Conservation (phyloP, 768 basidiomycete genomes). For the Mycena pura region DNA sequence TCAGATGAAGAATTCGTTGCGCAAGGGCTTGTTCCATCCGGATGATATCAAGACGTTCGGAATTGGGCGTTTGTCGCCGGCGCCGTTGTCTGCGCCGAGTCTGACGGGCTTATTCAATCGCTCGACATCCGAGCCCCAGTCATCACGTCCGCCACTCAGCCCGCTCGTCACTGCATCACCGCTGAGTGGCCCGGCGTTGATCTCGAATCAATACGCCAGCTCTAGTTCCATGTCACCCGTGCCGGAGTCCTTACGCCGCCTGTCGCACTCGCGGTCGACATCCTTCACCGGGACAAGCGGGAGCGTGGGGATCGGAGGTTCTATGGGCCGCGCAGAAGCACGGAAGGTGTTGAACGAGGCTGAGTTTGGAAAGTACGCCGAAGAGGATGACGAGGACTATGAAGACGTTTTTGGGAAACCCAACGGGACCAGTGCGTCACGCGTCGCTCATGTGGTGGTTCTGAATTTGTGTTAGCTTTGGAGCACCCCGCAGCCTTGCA, state of each 20-base stretch:
- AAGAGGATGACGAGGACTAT: slow-evolving; percentile 90
- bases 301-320: slow-evolving; percentile 52
- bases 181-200: slow-evolving; percentile 34
- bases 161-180: slow-evolving; percentile 45
- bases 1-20: slow-evolving; percentile 72
- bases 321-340: slow-evolving; percentile 73
- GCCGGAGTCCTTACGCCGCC: slow-evolving; percentile 18
- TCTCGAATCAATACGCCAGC: slow-evolving; percentile 15
- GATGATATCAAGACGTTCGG: slow-evolving; percentile 86
- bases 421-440: slow-evolving; percentile 66
- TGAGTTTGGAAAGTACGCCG: slow-evolving; percentile 86
- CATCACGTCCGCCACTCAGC: slow-evolving; percentile 61
- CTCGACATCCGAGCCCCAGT: slow-evolving; percentile 39
- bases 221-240: slow-evolving; percentile 18
- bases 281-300: slow-evolving; percentile 54
- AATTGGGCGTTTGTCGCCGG: slow-evolving; percentile 54
- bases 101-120: slow-evolving; percentile 57
- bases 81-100: slow-evolving; percentile 68
- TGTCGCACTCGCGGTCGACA: slow-evolving; percentile 63
- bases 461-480: slow-evolving; percentile 42
- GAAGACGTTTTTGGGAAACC: slow-evolving; percentile 92
- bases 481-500: slow-evolving; percentile 80
- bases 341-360: slow-evolving; percentile 57
- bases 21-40: slow-evolving; percentile 85
- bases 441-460: not conserved